phyloP scores from a whole-genome alignment of 225 moss, liverwort and hornwort species.

The Thuidium tamariscinum region DNA sequence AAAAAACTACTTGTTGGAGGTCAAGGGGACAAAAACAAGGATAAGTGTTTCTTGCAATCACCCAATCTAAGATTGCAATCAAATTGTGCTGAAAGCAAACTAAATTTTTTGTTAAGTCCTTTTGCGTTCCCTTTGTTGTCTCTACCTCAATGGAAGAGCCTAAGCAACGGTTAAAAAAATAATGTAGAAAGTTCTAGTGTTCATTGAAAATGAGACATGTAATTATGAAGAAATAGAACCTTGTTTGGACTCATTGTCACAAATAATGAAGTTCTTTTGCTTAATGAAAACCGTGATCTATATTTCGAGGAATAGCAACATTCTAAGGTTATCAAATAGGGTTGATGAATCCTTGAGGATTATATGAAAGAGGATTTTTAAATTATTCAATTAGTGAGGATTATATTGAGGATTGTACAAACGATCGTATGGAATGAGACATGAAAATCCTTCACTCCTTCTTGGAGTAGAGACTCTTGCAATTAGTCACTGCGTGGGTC shows the following conservation, averaged over 20 bases:
- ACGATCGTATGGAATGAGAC: not conserved
- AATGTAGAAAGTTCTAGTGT: not conserved
- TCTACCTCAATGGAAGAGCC: not conserved
- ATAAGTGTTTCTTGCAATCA: too few relatives aligned
- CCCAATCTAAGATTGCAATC: not conserved
- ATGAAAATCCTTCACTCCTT: not conserved
- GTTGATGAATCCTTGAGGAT: slow-evolving; percentile 8
- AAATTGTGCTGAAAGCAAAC: not conserved
- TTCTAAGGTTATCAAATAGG: not conserved
- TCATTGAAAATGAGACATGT: not conserved
- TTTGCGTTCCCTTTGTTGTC: not conserved
- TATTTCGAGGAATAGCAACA: not conserved
- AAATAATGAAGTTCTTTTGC: not conserved
- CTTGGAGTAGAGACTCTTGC: not conserved
- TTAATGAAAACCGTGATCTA: not conserved
- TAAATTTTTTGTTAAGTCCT: not conserved
- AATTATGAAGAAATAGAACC: too few relatives aligned
- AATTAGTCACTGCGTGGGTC: not conserved
- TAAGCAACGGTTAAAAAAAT: not conserved
- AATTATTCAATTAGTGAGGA: too few relatives aligned
- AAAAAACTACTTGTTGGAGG: too few relatives aligned
- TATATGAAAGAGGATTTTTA: too few relatives aligned
- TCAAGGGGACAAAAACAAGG: too few relatives aligned
- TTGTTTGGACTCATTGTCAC: not conserved
- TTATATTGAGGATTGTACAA: too few relatives aligned